A percentile compares a stretch with the other conserved stretches of the same genome.
Conservation (phyloP, 106 monocot genomes). For the Dendrobium huoshanense region DNA sequence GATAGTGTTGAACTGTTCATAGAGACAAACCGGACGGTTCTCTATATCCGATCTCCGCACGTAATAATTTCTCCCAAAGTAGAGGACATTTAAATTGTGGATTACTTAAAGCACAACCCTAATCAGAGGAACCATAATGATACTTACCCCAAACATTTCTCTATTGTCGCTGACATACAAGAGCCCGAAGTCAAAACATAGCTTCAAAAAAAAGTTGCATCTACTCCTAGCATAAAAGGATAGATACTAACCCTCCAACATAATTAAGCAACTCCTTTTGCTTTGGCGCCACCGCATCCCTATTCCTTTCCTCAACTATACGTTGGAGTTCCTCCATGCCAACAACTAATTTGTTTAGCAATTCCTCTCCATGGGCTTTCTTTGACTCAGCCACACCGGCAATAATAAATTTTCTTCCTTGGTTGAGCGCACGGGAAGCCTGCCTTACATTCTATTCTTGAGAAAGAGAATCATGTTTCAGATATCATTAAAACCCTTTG, state of each 20-base stretch:
- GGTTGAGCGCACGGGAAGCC: conserved; percentile 87
- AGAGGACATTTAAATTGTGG: too few relatives aligned
- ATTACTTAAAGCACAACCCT: too few relatives aligned
- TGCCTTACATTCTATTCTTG: conserved; percentile 76
- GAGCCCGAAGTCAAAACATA: background rate
- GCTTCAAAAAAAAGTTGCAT: background rate
- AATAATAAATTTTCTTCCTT: conserved; percentile 72
- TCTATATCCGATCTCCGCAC: too few relatives aligned
- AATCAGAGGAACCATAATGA: too few relatives aligned
- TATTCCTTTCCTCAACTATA: conserved; percentile 74
- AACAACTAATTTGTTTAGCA: conserved; percentile 57
- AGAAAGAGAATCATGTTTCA: conserved; percentile 10
- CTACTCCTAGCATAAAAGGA: background rate
- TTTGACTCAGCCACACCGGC: conserved; percentile 69
- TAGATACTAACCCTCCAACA: conserved; percentile 68
- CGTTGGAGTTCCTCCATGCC: conserved; percentile 77
- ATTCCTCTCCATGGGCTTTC: conserved; percentile 63
- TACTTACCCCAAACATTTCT: background rate
- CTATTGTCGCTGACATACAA: background rate
- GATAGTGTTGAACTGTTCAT: too few relatives aligned
- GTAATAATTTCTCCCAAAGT: too few relatives aligned
- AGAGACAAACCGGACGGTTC: too few relatives aligned
- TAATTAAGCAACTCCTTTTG: conserved; percentile 94
- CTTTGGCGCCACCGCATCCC: conserved; percentile 80
- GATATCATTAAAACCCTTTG: background rate